Base-by-base conservation (phyloP, 1,284 basidiomycete genomes). In the Cryptococcus floricola region DNA sequence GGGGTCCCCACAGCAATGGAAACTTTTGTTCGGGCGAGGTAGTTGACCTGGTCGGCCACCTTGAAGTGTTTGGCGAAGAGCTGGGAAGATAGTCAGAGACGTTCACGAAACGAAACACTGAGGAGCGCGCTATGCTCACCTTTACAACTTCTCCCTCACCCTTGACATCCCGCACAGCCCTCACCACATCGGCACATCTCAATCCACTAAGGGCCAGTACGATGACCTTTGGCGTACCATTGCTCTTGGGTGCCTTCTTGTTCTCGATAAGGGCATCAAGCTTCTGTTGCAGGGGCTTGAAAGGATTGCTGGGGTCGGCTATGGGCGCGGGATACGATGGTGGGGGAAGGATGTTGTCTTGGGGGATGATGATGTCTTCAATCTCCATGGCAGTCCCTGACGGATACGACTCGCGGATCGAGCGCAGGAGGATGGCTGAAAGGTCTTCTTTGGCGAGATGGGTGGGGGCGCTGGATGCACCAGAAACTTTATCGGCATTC, bases 21-120 rank as follows among this genome's bases (percentile, higher is more conserved):
- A 8, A 77, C 66, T 43, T 68, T 70, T 19, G 75, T 78, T 42
- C 69, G 66, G 12, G 64, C 60, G 43, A 78, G 68, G 57, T 76
- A 75, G 50, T 75, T 74, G 49, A 73, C 66, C 60, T 78, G 77
- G 31, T 78, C 77, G 6, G 69, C 65, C 27, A 74, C 52, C 51
- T 78, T 78, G 63, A 78, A 75, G 58, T 78, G 77, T 50, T 78
- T 78, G 3, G 77, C 77, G 49, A 78, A 78, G 18, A 78, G 69
- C 76, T 75, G 44, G 9, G 2, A 55, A 13, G 16, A 41, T 13
- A 38, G 42, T 41, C 23, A n/a, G n/a, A 8, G 4, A 38, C 43
- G 5, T 34, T 52, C 16, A 14, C 23, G 23, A 23, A 23, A 23
- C 2, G 37, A 39, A 25, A 10, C 28, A 25, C 34, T 34, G 47